Percentiles rank a stretch among this genome's conserved stretches.
Conservation (phyloP, 75 land plant genomes). For the Pinus tabuliformis region DNA sequence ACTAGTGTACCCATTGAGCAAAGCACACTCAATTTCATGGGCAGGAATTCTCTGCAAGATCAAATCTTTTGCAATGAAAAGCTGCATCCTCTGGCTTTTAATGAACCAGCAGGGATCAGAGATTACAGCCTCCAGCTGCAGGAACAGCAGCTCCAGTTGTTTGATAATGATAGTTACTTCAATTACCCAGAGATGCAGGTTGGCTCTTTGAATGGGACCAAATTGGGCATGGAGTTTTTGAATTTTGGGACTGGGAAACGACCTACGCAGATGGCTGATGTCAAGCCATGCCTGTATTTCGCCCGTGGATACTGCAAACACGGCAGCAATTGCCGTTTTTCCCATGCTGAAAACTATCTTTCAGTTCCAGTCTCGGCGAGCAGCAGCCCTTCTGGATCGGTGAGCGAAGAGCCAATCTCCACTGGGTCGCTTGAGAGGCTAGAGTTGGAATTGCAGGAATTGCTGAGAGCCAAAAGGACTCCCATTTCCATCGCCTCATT, state of each 20-base stretch:
- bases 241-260: conserved; percentile 14
- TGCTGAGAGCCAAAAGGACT: conserved; percentile 54
- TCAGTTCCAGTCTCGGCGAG: conserved; percentile 79
- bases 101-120: not conserved
- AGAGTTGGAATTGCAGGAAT: conserved; percentile 82
- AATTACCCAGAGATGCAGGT: conserved; percentile 11
- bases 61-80: conserved; percentile 19
- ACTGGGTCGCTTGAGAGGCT: conserved; percentile 58
- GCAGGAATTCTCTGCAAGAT: conserved; percentile 11
- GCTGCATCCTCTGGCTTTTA: not conserved
- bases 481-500: conserved; percentile 91
- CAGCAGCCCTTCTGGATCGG: conserved; percentile 87
- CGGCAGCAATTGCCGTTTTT: conserved; percentile 75
- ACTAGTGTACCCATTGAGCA: not conserved
- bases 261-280: conserved; percentile 15
- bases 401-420: conserved; percentile 74
- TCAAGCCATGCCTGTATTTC: conserved; percentile 80
- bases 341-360: conserved; percentile 37
- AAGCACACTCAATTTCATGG: conserved; percentile 8
- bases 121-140: conserved; percentile 4
- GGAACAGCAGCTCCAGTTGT: conserved; percentile 9
- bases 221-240: not conserved
- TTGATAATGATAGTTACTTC: conserved; percentile 8
- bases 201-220: not conserved
- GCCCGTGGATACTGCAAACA: conserved; percentile 87